Percentiles rank a stretch among this genome's conserved stretches.
Conservation (phyloP, 768 basidiomycete species). For the Podaxis sp. region DNA sequence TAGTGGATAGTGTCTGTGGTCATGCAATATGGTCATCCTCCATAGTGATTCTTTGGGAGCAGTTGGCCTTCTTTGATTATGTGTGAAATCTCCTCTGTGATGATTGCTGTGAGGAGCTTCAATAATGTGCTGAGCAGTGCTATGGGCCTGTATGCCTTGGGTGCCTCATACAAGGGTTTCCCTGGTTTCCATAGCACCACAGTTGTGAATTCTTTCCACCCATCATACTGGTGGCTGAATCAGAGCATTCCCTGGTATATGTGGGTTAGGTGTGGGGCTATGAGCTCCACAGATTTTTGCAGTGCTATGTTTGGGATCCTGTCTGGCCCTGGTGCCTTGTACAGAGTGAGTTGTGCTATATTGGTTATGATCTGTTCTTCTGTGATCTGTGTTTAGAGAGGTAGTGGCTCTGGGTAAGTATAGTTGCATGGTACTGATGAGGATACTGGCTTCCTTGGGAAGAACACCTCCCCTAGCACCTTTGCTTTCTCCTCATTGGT, state of each 20-base stretch:
- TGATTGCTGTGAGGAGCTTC: constrained; percentile 25
- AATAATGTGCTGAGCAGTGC: constrained; percentile 25
- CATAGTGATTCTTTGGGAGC: constrained; percentile 32
- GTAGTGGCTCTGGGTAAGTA: constrained; percentile 26
- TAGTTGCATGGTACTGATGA: constrained; percentile 11
- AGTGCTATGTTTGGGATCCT: constrained; percentile 25
- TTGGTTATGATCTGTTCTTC: constrained; percentile 24
- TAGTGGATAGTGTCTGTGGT: constrained; percentile 32
- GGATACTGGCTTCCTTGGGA: constrained; percentile 18
- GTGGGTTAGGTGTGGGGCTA: constrained; percentile 13
- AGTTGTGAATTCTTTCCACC: constrained; percentile 23
- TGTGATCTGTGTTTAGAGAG: constrained; percentile 19
- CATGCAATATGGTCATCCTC: constrained; percentile 31
- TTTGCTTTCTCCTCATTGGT: constrained; percentile 26
- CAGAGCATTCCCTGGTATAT: constrained; percentile 18
- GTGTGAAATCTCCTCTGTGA: constrained; percentile 22
- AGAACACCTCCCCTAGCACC: constrained; percentile 25
- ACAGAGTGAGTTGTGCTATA: constrained; percentile 26
- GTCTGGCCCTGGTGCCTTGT: constrained; percentile 28
- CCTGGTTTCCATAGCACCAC: constrained; percentile 33
- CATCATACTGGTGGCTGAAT: background rate
- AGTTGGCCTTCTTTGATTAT: constrained; percentile 25
- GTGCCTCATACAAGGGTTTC: constrained; percentile 26
- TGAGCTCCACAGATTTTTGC: constrained; percentile 13
- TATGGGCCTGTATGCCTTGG: constrained; percentile 35